Evolutionary conservation across 1,284 basidiomycete species (phyloP).

Genomic region (Sporisorium graminicola): DNA sequence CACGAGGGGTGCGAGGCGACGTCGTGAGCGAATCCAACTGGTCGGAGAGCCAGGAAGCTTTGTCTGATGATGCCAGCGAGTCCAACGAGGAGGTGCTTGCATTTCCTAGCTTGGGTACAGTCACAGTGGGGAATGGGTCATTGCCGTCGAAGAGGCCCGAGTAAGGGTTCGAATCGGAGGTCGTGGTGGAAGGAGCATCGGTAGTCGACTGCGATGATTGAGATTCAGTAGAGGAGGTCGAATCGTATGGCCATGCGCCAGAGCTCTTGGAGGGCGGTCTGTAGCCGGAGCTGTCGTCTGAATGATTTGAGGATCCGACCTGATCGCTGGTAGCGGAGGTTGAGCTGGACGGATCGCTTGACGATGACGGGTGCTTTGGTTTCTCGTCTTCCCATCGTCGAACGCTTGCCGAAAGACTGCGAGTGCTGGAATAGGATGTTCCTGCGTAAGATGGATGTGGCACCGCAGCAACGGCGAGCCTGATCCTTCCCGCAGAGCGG

Average conservation of each 20-base stretch:
- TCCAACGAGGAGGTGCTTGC: background rate
- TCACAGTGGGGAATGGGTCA: slow-evolving; percentile 39
- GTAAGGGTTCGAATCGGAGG: slow-evolving; percentile 27
- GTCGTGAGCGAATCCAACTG: slow-evolving; percentile 38
- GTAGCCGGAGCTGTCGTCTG: slow-evolving; percentile 5
- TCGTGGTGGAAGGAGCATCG: background rate
- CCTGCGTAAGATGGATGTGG: background rate
- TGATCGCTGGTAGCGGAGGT: background rate
- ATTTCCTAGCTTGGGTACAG: background rate
- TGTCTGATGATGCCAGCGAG: background rate
- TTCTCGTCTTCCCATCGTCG: slow-evolving; percentile 26
- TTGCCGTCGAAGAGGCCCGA: slow-evolving; percentile 33
- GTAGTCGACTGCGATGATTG: background rate
- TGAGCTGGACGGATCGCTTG: slow-evolving; percentile 11
- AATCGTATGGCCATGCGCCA: slow-evolving; percentile 29
- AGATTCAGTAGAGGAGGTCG: background rate
- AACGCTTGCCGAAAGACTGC: slow-evolving; percentile 22
- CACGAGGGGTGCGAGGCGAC: slow-evolving; percentile 6
- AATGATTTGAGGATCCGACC: background rate
- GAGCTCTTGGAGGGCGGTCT: slow-evolving; percentile 20
- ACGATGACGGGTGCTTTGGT: background rate
- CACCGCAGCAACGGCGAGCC: background rate
- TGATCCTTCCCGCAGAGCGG: slow-evolving; percentile 13
- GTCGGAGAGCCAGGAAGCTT: slow-evolving; percentile 34
- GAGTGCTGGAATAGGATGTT: slow-evolving; percentile 2